Base-by-base conservation (phyloP, 164 flowering plant species). In the Liriodendron chinense region DNA sequence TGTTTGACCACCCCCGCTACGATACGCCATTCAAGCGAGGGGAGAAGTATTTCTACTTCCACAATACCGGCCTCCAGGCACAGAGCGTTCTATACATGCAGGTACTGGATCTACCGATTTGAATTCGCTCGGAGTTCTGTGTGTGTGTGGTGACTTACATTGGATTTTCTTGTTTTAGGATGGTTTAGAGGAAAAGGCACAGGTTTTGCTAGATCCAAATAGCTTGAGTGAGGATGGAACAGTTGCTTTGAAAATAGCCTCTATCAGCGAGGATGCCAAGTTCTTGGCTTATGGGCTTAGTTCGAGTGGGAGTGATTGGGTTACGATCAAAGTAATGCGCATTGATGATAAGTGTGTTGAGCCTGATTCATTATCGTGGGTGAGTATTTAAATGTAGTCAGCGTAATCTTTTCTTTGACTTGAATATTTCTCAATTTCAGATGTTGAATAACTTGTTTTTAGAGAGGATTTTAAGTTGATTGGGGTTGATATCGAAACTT, bases 271-370 rank as follows among this genome's bases (percentile, higher is more conserved):
- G 83, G 98, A 96, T 87, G 98, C 96, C 9, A 93, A 90, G 82
- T 90, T 88, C 84, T 73, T 96, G 82, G 99, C 96, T 0, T 96
- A 96, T 74, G 96, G 88, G 66, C 88, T 92, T 75, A 93, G 98
- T 82, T 78, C 91, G 1, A 96, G 98, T 76, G 99, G 99, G 25
- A 96, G 99, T 74, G 99, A 96, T 79, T 96, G 99, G 99, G 94
- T 91, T 26, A 93, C 89, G 0, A 86, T 96, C 25, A 94, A 93
- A 80, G 96, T 96, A 24, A 92, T 93, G 92, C 78, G 85, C 20
- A 75, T 94, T 72, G 90, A 89, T 73, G 97, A 94, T 79, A 89
- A 88, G 85, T 74, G 1, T 14, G 85, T 78, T 1, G 88, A 91
- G 81, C 83, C 93, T 65, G 98, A 94, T 78, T 85, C 86, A 22